These are phyloP conservation scores for Fusarium veterinarium DNA, from an alignment of 2,329 filamentous ascomycete genomes.

Conservation along the genomic window DNA sequence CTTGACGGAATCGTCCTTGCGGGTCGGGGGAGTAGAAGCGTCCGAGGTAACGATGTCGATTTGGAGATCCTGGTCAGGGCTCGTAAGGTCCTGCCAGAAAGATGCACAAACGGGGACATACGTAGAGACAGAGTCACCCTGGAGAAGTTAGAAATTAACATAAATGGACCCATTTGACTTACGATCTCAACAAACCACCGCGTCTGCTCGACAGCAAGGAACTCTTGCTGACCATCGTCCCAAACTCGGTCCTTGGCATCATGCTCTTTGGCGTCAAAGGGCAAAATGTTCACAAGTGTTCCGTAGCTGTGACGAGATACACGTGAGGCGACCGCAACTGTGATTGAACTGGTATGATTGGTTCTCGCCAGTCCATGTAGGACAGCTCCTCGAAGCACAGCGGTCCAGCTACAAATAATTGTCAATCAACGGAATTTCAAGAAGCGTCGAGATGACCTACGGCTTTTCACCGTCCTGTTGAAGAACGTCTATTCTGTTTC, in stretches of 20 bases:
- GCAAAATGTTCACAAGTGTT: constrained; percentile 5
- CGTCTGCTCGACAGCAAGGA: constrained; percentile 42
- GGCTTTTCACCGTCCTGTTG: constrained; percentile 48
- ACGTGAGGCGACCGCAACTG: constrained; percentile 41
- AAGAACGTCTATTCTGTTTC: constrained; percentile 43
- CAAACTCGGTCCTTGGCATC: constrained; percentile 33
- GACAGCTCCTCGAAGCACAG: constrained; percentile 51
- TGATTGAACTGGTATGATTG: constrained; percentile 1
- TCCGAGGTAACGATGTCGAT: constrained; percentile 26
- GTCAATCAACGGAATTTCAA: not conserved
- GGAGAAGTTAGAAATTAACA: not conserved
- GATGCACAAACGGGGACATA: not conserved
- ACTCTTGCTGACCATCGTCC: constrained; percentile 5
- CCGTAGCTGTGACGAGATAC: constrained; percentile 49
- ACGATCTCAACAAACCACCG: constrained; percentile 48
- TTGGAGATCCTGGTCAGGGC: not conserved
- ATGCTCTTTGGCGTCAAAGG: constrained; percentile 34
- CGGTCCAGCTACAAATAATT: constrained; percentile 47
- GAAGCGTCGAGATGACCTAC: constrained; percentile 40
- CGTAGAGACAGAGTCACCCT: constrained; percentile 32
- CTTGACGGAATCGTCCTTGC: constrained; percentile 15
- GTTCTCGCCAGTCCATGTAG: constrained; percentile 40
- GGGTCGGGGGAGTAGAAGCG: constrained; percentile 7
- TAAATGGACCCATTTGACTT: not conserved
- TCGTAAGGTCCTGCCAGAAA: constrained; percentile 25